phyloP scores from a whole-genome alignment of 495 filamentous ascomycete species.

The Immersiella caudata region DNA sequence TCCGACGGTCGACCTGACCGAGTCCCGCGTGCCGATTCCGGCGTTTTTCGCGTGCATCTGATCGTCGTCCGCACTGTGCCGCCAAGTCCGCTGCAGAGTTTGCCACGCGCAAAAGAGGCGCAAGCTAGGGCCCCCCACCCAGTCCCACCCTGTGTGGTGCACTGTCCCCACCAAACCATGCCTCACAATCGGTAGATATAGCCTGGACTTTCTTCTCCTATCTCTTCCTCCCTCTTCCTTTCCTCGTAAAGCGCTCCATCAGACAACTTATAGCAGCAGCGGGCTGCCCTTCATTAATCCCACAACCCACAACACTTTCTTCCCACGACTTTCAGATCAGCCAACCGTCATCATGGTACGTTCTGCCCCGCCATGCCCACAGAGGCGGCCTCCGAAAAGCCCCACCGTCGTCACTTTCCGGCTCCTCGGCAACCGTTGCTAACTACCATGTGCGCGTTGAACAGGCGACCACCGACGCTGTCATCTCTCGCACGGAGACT shows the following conservation, averaged over 20 bases:
- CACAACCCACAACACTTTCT: neutral
- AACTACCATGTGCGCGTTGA: neutral
- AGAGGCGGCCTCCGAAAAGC: neutral
- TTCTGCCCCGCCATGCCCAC: neutral
- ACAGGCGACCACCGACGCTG: neutral
- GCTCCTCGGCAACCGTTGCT: neutral
- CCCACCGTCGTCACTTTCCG: neutral
- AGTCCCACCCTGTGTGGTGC: neutral
- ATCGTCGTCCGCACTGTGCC: neutral
- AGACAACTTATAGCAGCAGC: neutral
- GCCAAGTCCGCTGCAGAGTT: neutral
- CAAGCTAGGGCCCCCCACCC: neutral
- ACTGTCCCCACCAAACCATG: slow-evolving; percentile 1
- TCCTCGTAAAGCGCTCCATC: neutral
- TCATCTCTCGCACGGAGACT: neutral
- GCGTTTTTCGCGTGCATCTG: neutral
- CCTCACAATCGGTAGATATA: neutral
- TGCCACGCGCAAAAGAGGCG: neutral
- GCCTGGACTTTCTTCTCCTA: neutral
- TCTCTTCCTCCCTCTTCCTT: neutral
- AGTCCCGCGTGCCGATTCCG: neutral
- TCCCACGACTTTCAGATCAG: neutral
- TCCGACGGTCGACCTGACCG: neutral
- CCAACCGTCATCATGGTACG: neutral
- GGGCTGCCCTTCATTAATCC: neutral